Evolutionary conservation across 257 asterid genomes (phyloP).

Genomic region (Scutellaria galericulata): DNA sequence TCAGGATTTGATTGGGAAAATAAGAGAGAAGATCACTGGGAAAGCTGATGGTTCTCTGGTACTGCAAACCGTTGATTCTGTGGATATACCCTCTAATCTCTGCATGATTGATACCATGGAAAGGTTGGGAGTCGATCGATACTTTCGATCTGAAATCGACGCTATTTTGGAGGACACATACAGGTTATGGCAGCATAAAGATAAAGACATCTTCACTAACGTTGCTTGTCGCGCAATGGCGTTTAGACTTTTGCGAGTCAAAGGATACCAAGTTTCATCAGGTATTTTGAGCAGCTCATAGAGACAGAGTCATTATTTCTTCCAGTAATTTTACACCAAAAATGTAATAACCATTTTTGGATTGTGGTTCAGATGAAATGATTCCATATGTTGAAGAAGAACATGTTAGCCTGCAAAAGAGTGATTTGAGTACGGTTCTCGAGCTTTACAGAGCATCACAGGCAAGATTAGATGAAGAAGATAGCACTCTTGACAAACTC

Average conservation of each 20-base stretch:
- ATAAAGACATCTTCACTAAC: slow-evolving; percentile 33
- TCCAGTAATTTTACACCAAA: no score
- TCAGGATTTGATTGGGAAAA: slow-evolving; percentile 19
- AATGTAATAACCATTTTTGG: background rate
- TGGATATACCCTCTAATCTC: slow-evolving; percentile 26
- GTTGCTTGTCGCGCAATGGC: slow-evolving; percentile 43
- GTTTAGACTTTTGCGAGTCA: slow-evolving; percentile 47
- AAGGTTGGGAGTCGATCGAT: slow-evolving; percentile 42
- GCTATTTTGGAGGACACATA: slow-evolving; percentile 32
- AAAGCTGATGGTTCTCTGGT: background rate
- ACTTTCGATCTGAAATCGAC: slow-evolving; percentile 37
- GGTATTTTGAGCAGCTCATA: no score
- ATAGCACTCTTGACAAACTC: slow-evolving; percentile 41
- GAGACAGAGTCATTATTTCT: no score
- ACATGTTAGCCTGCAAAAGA: background rate
- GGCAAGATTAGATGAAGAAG: slow-evolving; percentile 36
- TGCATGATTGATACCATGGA: slow-evolving; percentile 39
- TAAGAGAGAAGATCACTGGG: background rate
- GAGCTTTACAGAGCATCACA: slow-evolving; percentile 61
- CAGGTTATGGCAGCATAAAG: slow-evolving; percentile 41
- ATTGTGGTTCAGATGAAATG: slow-evolving; percentile 43
- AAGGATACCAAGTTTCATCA: slow-evolving; percentile 40
- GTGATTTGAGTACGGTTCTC: slow-evolving; percentile 32
- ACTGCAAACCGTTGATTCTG: slow-evolving; percentile 24
- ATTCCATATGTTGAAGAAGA: slow-evolving; percentile 39